Evolutionary conservation across 2,329 filamentous ascomycete genomes (phyloP).

Genomic region (Xylaria sp.): DNA sequence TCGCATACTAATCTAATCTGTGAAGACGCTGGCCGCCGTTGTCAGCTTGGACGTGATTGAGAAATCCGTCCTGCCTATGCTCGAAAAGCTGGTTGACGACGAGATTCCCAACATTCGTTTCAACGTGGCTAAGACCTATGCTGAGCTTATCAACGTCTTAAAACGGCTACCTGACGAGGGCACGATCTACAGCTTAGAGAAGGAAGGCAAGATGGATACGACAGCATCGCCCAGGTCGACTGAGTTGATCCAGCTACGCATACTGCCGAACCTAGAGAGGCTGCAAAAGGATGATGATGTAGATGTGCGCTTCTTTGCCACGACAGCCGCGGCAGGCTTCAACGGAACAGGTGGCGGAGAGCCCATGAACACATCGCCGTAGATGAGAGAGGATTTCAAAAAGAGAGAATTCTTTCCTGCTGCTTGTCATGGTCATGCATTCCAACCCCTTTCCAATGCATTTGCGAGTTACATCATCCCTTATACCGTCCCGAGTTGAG

Average conservation of each 20-base stretch:
- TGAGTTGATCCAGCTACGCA: slow-evolving; percentile 77
- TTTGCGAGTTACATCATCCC: slow-evolving; percentile 20
- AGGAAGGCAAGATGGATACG: slow-evolving; percentile 56
- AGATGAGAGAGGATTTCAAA: slow-evolving; percentile 40
- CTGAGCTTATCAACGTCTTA: slow-evolving; percentile 82
- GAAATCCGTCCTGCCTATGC: slow-evolving; percentile 88
- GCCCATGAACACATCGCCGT: slow-evolving; percentile 62
- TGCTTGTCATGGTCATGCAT: slow-evolving; percentile 21
- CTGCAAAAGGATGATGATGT: slow-evolving; percentile 96
- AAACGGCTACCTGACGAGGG: slow-evolving; percentile 85
- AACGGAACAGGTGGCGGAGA: slow-evolving; percentile 48
- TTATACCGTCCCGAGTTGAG: slow-evolving; percentile 21
- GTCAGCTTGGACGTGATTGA: slow-evolving; percentile 91
- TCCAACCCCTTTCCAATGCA: slow-evolving; percentile 23
- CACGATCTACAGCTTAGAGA: slow-evolving; percentile 79
- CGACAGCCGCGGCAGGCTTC: slow-evolving; percentile 68
- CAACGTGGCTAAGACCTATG: slow-evolving; percentile 98
- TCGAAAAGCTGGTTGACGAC: slow-evolving; percentile 88
- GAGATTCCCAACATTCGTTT: slow-evolving; percentile 99
- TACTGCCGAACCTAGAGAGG: slow-evolving; percentile 88
- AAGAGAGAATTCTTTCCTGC: slow-evolving; percentile 24
- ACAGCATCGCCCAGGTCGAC: slow-evolving; percentile 65
- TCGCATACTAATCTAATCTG: slow-evolving; percentile 10
- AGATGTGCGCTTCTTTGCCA: slow-evolving; percentile 96
- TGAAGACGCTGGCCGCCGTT: slow-evolving; percentile 83